These are phyloP conservation scores for Malus hybrid DNA, from an alignment of 331 rosid genomes.

Conservation along the genomic window DNA sequence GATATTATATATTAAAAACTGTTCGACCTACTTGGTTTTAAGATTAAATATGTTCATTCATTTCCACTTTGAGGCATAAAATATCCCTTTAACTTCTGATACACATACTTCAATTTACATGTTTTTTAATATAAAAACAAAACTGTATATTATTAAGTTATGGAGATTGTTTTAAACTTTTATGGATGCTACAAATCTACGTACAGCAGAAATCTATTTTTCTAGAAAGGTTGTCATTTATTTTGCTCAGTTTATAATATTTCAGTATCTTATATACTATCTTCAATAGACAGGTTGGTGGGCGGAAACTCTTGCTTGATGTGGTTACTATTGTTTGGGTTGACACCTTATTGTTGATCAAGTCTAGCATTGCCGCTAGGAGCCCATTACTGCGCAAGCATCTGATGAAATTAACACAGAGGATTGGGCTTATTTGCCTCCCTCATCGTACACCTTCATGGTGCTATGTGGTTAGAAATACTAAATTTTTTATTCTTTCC, in stretches of 20 bases:
- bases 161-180: not conserved
- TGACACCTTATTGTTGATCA: slow-evolving; percentile 56
- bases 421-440: slow-evolving; percentile 77
- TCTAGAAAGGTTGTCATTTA: not conserved
- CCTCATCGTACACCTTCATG: slow-evolving; percentile 75
- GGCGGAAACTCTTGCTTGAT: slow-evolving; percentile 64
- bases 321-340: slow-evolving; percentile 71
- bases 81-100: not conserved
- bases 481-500: not conserved
- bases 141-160: not conserved
- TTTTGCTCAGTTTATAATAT: slow-evolving; percentile 4
- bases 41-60: not conserved
- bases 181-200: not conserved
- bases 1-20: too few species aligned
- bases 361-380: slow-evolving; percentile 63
- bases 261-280: slow-evolving; percentile 30
- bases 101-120: not conserved
- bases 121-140: not conserved
- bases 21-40: not conserved
- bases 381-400: slow-evolving; percentile 86
- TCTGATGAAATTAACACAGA: slow-evolving; percentile 81
- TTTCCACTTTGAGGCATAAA: not conserved
- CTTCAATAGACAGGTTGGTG: slow-evolving; percentile 69
- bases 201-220: not conserved
- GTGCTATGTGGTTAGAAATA: slow-evolving; percentile 70